These are phyloP conservation scores for Fraxinus nigra DNA, from an alignment of 305 asterid species.

Conservation along the genomic window DNA sequence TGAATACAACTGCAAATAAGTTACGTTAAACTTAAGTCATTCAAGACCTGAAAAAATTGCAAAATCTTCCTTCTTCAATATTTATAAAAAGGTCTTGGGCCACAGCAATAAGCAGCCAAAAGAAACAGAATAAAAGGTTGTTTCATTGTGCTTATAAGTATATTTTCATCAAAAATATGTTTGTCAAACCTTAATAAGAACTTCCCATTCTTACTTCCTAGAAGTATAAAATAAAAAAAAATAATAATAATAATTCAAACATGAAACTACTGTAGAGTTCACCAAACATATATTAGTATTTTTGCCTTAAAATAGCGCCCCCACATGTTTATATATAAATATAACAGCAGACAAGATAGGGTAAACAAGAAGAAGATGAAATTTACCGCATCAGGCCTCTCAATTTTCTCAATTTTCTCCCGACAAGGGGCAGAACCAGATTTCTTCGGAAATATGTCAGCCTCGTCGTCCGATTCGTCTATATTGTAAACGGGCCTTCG, in stretches of 20 bases:
- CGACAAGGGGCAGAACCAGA: conserved; percentile 38
- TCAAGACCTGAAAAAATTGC: not conserved
- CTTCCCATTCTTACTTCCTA: not conserved
- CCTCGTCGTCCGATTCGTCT: conserved; percentile 50
- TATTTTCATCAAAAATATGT: not conserved
- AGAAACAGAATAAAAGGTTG: not conserved
- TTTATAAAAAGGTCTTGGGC: not conserved
- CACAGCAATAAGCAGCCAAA: not conserved
- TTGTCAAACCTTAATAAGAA: not conserved
- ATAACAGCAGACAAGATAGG: not conserved
- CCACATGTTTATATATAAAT: not conserved
- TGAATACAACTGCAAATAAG: not conserved
- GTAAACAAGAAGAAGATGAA: not conserved
- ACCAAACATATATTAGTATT: not conserved
- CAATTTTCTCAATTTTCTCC: conserved; percentile 39
- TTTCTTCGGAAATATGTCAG: conserved; percentile 47
- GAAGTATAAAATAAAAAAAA: not conserved
- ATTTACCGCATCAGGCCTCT: conserved; percentile 71
- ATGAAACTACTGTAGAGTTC: not conserved
- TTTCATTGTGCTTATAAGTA: not conserved
- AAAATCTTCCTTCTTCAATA: not conserved
- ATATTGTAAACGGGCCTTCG: conserved; percentile 37
- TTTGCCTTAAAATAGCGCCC: not conserved
- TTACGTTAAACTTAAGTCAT: not conserved
- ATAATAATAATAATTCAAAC: not conserved